Evolutionary conservation across 805 yeast species (phyloP).

Genomic region (Candida suzukii): DNA sequence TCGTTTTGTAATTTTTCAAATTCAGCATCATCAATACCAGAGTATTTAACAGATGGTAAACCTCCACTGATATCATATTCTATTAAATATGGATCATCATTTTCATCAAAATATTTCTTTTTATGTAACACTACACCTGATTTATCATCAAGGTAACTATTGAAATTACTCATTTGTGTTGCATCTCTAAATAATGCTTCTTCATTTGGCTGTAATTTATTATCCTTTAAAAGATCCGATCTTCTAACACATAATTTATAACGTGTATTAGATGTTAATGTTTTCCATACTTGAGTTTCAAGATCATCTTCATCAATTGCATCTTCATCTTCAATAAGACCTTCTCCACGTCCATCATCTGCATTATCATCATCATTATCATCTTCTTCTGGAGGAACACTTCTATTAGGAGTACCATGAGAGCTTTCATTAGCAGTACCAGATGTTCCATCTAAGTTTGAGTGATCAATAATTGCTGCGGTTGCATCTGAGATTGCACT

Average conservation of each 20-base stretch:
- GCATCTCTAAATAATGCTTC: constrained; percentile 65
- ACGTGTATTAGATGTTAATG: constrained; percentile 70
- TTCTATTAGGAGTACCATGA: no score
- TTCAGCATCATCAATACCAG: constrained; percentile 43
- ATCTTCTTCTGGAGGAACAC: constrained; percentile 8
- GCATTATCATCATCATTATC: constrained; percentile 12
- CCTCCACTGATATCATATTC: constrained; percentile 86
- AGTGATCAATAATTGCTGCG: constrained; percentile 1
- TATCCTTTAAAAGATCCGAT: constrained; percentile 54
- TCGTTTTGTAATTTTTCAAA: constrained; percentile 38
- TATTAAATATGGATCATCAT: constrained; percentile 57
- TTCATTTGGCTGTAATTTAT: constrained; percentile 55
- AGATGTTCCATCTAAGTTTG: not conserved
- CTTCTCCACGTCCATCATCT: constrained; percentile 18
- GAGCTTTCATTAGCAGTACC: no score
- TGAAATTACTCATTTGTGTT: constrained; percentile 57
- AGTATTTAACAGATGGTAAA: constrained; percentile 55
- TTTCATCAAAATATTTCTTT: constrained; percentile 36
- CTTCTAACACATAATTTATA: constrained; percentile 69
- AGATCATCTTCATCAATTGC: constrained; percentile 62
- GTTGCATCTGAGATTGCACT: constrained; percentile 1
- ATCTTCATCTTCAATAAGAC: constrained; percentile 31
- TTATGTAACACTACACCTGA: constrained; percentile 25
- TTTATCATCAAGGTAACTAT: constrained; percentile 35
- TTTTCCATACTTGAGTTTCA: constrained; percentile 79